A percentile compares a stretch with the other conserved stretches of the same genome.
Evolutionary conservation across 352 stramenopile species (phyloP).

Genomic region (Pythium plurisporium): DNA sequence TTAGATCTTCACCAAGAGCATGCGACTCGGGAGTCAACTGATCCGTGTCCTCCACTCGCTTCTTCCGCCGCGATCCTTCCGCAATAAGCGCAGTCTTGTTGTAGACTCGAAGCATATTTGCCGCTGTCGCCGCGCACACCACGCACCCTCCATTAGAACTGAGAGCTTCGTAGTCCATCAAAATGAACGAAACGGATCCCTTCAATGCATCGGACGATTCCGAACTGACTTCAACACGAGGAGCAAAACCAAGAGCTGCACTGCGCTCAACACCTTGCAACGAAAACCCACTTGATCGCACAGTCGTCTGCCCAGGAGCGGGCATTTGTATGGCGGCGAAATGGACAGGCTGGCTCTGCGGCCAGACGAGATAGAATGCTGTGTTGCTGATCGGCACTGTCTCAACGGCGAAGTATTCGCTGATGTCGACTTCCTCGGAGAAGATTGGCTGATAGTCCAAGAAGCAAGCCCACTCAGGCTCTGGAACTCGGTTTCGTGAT

Average conservation of each 20-base stretch:
- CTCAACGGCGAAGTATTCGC: constrained; percentile 54
- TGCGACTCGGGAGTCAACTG: constrained; percentile 32
- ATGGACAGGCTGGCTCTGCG: constrained; percentile 46
- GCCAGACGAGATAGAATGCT: constrained; percentile 73
- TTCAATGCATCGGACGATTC: constrained; percentile 48
- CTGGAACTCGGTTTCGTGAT: constrained; percentile 19
- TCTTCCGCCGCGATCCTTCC: constrained; percentile 9
- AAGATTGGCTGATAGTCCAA: constrained; percentile 68
- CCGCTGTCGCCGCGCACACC: constrained; percentile 60
- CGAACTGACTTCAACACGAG: constrained; percentile 43
- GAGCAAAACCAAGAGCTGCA: constrained; percentile 47
- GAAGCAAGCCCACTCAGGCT: constrained; percentile 56
- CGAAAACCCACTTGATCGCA: constrained; percentile 55
- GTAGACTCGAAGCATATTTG: constrained; percentile 62
- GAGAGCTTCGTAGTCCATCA: constrained; percentile 36
- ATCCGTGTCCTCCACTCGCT: constrained; percentile 40
- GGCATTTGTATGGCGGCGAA: constrained; percentile 65
- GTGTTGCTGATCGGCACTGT: constrained; percentile 52
- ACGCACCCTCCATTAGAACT: constrained; percentile 33
- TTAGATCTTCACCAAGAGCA: constrained; percentile 21
- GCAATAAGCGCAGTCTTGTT: not conserved
- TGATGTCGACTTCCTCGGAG: constrained; percentile 28
- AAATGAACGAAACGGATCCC: constrained; percentile 67
- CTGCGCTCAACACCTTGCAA: constrained; percentile 58
- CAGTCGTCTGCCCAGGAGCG: constrained; percentile 37